Conservation (phyloP, 805 yeast genomes). For the Lipomyces orientalis region DNA sequence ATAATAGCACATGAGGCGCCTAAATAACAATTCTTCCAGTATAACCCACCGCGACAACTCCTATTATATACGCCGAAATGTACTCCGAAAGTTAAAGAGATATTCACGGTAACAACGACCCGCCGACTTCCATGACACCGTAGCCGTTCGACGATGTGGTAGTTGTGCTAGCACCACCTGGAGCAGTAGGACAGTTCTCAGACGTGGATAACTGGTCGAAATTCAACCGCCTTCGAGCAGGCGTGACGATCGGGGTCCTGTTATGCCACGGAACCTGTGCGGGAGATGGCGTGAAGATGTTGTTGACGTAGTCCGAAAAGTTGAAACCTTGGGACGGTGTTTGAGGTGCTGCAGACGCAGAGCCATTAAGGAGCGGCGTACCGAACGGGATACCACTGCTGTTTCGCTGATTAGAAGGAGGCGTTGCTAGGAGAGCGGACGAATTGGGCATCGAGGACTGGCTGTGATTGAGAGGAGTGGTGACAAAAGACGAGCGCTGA, state of each 20-base stretch:
- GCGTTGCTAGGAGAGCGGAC: slow-evolving; percentile 28
- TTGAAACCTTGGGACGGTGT: slow-evolving; percentile 59
- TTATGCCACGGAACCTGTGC: slow-evolving; percentile 39
- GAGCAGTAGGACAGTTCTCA: neutral
- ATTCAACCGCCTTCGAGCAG: slow-evolving; percentile 35
- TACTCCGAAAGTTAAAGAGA: neutral
- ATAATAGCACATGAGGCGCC: neutral
- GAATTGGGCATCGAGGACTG: slow-evolving; percentile 29
- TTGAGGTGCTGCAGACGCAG: slow-evolving; percentile 41
- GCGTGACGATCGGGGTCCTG: slow-evolving; percentile 32
- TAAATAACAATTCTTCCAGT: neutral
- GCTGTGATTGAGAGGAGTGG: slow-evolving; percentile 20
- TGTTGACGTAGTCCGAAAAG: slow-evolving; percentile 79
- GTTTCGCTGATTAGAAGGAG: slow-evolving; percentile 43
- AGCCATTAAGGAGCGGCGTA: slow-evolving; percentile 40
- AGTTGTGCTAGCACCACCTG: neutral
- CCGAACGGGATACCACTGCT: slow-evolving; percentile 22
- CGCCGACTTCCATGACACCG: slow-evolving; percentile 26
- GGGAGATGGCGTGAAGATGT: slow-evolving; percentile 55
- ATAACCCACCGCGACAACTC: neutral
- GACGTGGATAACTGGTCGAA: slow-evolving; percentile 38
- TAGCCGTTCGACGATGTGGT: neutral
- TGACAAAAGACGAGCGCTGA: slow-evolving; percentile 37
- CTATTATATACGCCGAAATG: neutral
- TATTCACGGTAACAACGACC: slow-evolving; percentile 17